A percentile compares a stretch with the other conserved stretches of the same genome.
These are phyloP conservation scores for Suillus brevipes DNA, from an alignment of 768 basidiomycete species.

Conservation along the genomic window DNA sequence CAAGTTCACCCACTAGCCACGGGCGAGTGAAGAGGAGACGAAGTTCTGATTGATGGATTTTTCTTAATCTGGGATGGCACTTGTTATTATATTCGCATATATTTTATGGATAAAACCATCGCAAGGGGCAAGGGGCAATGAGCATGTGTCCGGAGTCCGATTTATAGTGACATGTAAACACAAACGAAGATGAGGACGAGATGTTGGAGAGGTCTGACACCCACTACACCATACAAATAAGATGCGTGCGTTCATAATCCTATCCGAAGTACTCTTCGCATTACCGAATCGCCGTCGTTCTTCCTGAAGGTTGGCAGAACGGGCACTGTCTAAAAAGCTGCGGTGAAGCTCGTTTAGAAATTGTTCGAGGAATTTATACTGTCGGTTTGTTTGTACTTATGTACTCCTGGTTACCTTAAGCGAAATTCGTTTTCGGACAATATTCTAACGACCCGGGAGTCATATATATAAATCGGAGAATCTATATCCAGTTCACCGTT, in stretches of 20 bases:
- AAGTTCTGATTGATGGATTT: neutral
- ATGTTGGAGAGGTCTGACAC: slow-evolving; percentile 72
- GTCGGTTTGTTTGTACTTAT: slow-evolving; percentile 29
- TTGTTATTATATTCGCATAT: too few species aligned
- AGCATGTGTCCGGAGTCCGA: neutral
- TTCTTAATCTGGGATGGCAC: neutral
- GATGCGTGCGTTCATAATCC: slow-evolving; percentile 64
- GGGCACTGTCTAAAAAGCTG: slow-evolving; percentile 77
- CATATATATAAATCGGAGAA: too few species aligned
- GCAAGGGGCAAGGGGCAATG: too few species aligned
- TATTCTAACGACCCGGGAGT: too few species aligned
- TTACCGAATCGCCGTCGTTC: slow-evolving; percentile 67
- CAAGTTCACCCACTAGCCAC: neutral
- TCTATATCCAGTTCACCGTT: too few species aligned
- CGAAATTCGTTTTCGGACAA: neutral
- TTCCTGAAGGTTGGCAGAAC: slow-evolving; percentile 43
- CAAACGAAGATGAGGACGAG: neutral
- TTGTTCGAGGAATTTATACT: slow-evolving; percentile 15
- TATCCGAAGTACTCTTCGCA: slow-evolving; percentile 59
- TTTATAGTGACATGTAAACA: neutral
- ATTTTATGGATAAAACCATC: too few species aligned
- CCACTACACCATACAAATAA: slow-evolving; percentile 47
- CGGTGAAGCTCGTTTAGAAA: slow-evolving; percentile 31
- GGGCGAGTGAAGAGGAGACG: neutral
- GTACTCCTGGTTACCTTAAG: slow-evolving; percentile 11